These are phyloP conservation scores for Gynandropsis gynandra DNA, from an alignment of 345 rosid species.

Conservation along the genomic window DNA sequence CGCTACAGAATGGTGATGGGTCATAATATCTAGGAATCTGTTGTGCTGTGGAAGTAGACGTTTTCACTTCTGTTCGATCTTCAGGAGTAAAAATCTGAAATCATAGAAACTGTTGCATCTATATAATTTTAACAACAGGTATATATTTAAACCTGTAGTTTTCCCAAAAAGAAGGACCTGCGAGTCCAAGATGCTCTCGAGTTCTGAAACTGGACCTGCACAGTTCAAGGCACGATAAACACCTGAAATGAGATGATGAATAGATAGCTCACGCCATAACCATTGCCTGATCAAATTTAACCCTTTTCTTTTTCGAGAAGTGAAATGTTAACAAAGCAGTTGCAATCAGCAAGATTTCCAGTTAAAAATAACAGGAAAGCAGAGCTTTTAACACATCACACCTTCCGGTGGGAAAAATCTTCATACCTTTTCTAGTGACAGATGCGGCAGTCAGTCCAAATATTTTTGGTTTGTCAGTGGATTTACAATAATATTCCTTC, in stretches of 20 bases:
- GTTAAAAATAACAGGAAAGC: constrained; percentile 9
- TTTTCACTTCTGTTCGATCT: constrained; percentile 46
- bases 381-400: not conserved
- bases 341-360: constrained; percentile 9
- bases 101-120: constrained; percentile 13
- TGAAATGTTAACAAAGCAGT: constrained; percentile 13
- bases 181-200: constrained; percentile 73
- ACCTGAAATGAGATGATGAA: constrained; percentile 29
- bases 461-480: constrained; percentile 58
- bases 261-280: not conserved
- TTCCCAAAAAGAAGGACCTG: constrained; percentile 34
- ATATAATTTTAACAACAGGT: not conserved
- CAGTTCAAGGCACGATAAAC: constrained; percentile 39
- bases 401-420: too few species aligned
- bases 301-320: not conserved
- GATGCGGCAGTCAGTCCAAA: constrained; percentile 81
- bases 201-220: constrained; percentile 56
- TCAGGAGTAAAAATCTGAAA: constrained; percentile 54
- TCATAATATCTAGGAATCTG: constrained; percentile 54
- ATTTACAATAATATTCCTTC: constrained; percentile 73
- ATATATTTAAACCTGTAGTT: not conserved
- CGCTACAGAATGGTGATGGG: constrained; percentile 28
- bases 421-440: constrained; percentile 55
- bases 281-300: not conserved
- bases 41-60: constrained; percentile 45